These are phyloP conservation scores for Collybiopsis confluens DNA, from an alignment of 768 basidiomycete species.

Conservation along the genomic window DNA sequence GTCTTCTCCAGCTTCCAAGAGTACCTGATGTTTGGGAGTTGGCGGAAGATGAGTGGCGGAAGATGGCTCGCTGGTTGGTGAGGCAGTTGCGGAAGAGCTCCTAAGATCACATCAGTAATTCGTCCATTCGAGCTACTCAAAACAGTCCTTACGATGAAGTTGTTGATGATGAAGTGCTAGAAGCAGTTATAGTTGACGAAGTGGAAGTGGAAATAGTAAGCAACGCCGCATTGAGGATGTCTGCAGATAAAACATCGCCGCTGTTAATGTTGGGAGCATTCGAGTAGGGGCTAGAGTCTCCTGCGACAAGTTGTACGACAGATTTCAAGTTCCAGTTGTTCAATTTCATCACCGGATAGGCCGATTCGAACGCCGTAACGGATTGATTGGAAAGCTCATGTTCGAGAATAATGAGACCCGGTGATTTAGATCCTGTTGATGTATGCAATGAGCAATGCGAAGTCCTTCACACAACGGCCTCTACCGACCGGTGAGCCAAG, in stretches of 20 bases:
- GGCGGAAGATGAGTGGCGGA: background rate
- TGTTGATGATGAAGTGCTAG: background rate
- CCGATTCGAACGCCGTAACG: slow-evolving; percentile 62
- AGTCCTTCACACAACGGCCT: too few species aligned
- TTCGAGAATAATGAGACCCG: slow-evolving; percentile 80
- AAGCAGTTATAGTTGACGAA: background rate
- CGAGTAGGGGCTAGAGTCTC: background rate
- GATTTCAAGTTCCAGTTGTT: slow-evolving; percentile 72
- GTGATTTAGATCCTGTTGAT: slow-evolving; percentile 54
- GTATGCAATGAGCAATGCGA: background rate
- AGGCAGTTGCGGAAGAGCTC: background rate
- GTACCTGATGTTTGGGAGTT: too few species aligned
- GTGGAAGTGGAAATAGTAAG: background rate
- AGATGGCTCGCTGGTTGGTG: background rate
- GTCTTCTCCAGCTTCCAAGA: background rate
- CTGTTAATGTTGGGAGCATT: background rate
- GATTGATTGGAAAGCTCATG: slow-evolving; percentile 69
- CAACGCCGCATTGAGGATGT: background rate
- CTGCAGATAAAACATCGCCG: background rate
- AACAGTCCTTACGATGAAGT: background rate
- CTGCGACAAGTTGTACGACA: slow-evolving; percentile 39
- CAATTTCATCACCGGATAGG: slow-evolving; percentile 56
- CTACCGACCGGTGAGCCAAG: slow-evolving; percentile 49
- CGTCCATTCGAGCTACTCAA: background rate
- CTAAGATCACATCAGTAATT: background rate